Evolutionary conservation across 495 filamentous ascomycete species (phyloP), one percentile per base, ranked within the genome.

Genomic region (Annulohypoxylon stygium): DNA sequence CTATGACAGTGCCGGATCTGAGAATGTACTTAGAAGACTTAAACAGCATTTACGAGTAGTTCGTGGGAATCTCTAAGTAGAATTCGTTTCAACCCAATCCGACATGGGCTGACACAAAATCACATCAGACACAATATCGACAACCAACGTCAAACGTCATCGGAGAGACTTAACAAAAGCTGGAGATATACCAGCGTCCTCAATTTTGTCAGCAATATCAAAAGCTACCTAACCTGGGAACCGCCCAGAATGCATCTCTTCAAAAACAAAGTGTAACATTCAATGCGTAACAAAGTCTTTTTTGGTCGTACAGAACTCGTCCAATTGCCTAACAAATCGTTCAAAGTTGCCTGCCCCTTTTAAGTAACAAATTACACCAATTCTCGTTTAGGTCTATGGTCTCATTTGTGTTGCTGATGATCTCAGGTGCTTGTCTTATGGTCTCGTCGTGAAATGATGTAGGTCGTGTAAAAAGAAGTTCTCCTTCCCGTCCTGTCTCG

Each of bases 291-390:
- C 65, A 68, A 73, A 78, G 64, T 77, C 65, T 64, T 75, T 73
- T 64, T 66, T 79, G 62, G 69, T 77, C 70, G 69, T 79, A 79
- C 77, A 79, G 61, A 68, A 71, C 67, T 55, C 58, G 18, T 62
- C 67, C 26, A 16, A 60, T 68, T 68, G 67, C 65, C 77, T 70
- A 77, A 75, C 64, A 34, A 60, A 55, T 71, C 66, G 68, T 54
- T 61, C 34, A 70, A 67, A 76, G 50, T 61, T 36, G 34, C 66
- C 63, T 26, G 34, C 66, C 74, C 58, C 68, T 72, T 71, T 79
- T 81, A 74, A 76, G 65, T 78, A 75, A 80, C 80, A 78, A 80
- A 79, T 81, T 82, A 82, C 79, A 79, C 76, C 76, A 61, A 75
- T 79, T 75, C 78, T 79, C 74, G 80, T 79, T 78, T 74, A 72